phyloP scores from a whole-genome alignment of 2,329 filamentous ascomycete genomes.

The Escovopsis sp. region DNA sequence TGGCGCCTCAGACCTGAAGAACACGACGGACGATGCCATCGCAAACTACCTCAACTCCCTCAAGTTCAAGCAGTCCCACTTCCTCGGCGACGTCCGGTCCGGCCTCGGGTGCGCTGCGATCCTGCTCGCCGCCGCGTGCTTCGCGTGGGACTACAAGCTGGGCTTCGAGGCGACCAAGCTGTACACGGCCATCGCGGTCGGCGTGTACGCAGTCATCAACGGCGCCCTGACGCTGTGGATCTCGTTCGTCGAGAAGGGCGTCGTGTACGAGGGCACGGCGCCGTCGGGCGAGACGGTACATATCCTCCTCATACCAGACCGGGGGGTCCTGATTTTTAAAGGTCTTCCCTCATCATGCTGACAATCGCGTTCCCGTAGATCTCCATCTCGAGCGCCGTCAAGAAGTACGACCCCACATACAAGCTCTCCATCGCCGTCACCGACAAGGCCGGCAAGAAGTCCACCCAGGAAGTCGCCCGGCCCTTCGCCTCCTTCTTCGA shows the following conservation, averaged over 20 bases:
- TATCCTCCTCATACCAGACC: too few species aligned
- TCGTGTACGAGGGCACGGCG: constrained; percentile 60
- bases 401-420: constrained; percentile 74
- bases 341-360: too few species aligned
- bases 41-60: constrained; percentile 85
- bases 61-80: constrained; percentile 70
- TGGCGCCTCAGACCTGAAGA: constrained; percentile 64
- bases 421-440: constrained; percentile 51
- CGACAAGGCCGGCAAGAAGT: constrained; percentile 17
- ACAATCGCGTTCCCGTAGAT: constrained; percentile 34
- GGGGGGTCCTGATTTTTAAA: background rate
- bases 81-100: constrained; percentile 68
- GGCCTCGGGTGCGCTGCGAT: constrained; percentile 73
- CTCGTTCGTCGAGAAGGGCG: constrained; percentile 64
- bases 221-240: constrained; percentile 70
- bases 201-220: constrained; percentile 67
- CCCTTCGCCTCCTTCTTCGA: constrained; percentile 71
- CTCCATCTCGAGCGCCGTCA: constrained; percentile 53
- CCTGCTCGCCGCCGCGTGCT: constrained; percentile 64
- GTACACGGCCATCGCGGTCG: constrained; percentile 68
- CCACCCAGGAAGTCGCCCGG: constrained; percentile 36
- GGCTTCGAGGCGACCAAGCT: constrained; percentile 78
- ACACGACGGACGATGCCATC: constrained; percentile 88
- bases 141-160: constrained; percentile 80
- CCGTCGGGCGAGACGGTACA: constrained; percentile 52